Evolutionary conservation across 2,329 filamentous ascomycete genomes (phyloP).

Genomic region (Xylaria digitata): DNA sequence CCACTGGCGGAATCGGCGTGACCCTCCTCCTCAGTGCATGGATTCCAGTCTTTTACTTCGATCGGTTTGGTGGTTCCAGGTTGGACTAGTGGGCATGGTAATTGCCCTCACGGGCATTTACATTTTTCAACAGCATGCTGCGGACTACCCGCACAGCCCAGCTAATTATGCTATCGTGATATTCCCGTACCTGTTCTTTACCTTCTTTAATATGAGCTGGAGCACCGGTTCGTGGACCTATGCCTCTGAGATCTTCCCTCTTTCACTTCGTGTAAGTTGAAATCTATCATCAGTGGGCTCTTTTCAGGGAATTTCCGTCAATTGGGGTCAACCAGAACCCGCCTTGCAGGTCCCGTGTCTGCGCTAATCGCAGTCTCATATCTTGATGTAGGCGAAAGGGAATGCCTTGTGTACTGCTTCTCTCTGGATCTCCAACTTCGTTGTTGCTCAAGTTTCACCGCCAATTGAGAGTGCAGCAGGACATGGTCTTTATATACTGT

Average conservation of each 20-base stretch:
- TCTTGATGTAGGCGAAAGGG: conserved; percentile 45
- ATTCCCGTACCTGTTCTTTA: conserved; percentile 49
- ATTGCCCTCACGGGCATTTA: conserved; percentile 46
- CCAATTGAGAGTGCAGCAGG: conserved; percentile 46
- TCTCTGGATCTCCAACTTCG: conserved; percentile 49
- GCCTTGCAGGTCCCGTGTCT: not conserved
- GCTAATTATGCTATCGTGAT: conserved; percentile 47
- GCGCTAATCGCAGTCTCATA: not conserved
- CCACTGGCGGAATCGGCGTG: conserved; percentile 47
- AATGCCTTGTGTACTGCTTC: conserved; percentile 48
- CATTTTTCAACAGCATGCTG: conserved; percentile 46
- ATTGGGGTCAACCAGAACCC: not conserved
- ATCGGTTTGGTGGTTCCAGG: conserved; percentile 49
- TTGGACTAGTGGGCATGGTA: conserved; percentile 48
- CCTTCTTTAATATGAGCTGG: conserved; percentile 50
- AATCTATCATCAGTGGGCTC: not conserved
- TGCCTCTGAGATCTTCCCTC: conserved; percentile 50
- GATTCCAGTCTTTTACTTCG: conserved; percentile 50
- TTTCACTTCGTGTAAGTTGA: conserved; percentile 45
- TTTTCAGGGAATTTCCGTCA: not conserved
- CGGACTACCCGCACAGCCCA: conserved; percentile 42
- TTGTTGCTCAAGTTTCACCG: conserved; percentile 44
- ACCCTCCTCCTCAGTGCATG: conserved; percentile 48
- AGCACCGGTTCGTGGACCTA: conserved; percentile 49
- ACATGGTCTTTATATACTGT: conserved; percentile 46